Evolutionary conservation across 495 filamentous ascomycete species (phyloP).

Genomic region (Aspergillus homomorphus): DNA sequence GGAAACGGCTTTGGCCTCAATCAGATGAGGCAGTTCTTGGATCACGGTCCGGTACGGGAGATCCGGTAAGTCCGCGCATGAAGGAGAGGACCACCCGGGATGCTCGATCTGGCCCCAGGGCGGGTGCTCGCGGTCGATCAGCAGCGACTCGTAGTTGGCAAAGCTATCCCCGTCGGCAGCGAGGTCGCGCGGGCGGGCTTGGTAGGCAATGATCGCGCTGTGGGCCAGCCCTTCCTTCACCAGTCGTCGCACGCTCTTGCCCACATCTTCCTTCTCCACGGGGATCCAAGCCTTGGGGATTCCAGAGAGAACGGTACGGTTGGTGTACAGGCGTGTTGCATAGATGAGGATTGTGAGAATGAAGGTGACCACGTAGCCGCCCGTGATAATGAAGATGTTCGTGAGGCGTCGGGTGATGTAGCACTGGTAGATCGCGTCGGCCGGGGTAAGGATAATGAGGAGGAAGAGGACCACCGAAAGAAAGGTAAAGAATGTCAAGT

Average conservation of each 20-base stretch:
- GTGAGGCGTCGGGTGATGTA: slow-evolving; percentile 59
- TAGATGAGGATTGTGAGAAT: slow-evolving; percentile 74
- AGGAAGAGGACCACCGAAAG: slow-evolving; percentile 69
- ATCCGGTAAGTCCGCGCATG: slow-evolving; percentile 67
- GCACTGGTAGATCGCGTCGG: slow-evolving; percentile 78
- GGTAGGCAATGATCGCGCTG: slow-evolving; percentile 80
- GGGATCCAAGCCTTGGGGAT: slow-evolving; percentile 86
- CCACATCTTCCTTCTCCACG: slow-evolving; percentile 70
- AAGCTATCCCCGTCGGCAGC: slow-evolving; percentile 30
- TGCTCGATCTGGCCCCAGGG: slow-evolving; percentile 82
- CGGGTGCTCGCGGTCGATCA: slow-evolving; percentile 39
- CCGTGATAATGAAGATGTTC: slow-evolving; percentile 81
- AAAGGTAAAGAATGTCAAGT: slow-evolving; percentile 74
- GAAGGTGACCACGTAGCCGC: slow-evolving; percentile 73
- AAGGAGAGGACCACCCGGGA: slow-evolving; percentile 83
- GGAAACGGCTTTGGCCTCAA: slow-evolving; percentile 88
- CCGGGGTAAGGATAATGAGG: slow-evolving; percentile 77
- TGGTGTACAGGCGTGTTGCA: slow-evolving; percentile 82
- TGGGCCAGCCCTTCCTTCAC: slow-evolving; percentile 66
- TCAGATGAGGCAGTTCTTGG: slow-evolving; percentile 80
- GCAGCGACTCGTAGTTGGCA: slow-evolving; percentile 29
- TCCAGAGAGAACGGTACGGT: slow-evolving; percentile 67
- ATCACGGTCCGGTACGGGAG: slow-evolving; percentile 81
- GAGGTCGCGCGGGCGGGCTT: slow-evolving; percentile 62
- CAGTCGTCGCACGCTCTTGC: slow-evolving; percentile 67